These are phyloP conservation scores for Cladophialophora psammophila DNA, from an alignment of 2,329 filamentous ascomycete genomes.

Conservation along the genomic window DNA sequence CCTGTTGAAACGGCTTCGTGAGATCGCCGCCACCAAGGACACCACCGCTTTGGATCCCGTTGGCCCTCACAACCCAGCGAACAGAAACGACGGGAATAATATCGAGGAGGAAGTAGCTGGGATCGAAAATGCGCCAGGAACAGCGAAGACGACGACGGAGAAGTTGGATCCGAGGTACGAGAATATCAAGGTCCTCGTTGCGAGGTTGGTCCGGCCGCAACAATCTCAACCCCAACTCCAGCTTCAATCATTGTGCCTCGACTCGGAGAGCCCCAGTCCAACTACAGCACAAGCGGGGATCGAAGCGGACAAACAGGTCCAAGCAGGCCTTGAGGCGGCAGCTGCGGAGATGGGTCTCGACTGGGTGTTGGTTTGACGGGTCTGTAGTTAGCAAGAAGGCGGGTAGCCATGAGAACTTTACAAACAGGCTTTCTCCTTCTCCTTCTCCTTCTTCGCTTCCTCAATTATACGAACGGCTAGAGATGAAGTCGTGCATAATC, in stretches of 20 bases:
- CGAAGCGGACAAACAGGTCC: constrained; percentile 1
- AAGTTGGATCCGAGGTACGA: constrained; percentile 25
- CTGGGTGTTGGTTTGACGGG: neutral
- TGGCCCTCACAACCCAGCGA: neutral
- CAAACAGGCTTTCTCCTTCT: too few species aligned
- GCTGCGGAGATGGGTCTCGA: constrained; percentile 9
- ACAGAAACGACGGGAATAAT: neutral
- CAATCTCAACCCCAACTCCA: constrained; percentile 2
- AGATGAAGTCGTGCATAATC: too few species aligned
- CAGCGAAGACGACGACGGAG: neutral
- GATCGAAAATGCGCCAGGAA: neutral
- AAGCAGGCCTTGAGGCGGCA: constrained; percentile 13
- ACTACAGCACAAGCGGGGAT: neutral
- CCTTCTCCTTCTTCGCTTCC: too few species aligned
- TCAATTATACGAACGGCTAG: too few species aligned
- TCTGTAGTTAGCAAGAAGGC: too few species aligned
- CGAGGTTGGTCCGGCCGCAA: constrained; percentile 23
- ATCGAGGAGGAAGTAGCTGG: neutral
- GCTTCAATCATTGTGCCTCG: neutral
- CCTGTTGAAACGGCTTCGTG: constrained; percentile 17
- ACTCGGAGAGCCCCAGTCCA: neutral
- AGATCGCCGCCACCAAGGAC: constrained; percentile 3
- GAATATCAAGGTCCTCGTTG: constrained; percentile 32
- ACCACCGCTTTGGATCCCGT: too few species aligned
- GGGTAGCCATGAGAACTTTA: too few species aligned